phyloP scores from a whole-genome alignment of 1,284 basidiomycete genomes.

The Golubevia pallescens region DNA sequence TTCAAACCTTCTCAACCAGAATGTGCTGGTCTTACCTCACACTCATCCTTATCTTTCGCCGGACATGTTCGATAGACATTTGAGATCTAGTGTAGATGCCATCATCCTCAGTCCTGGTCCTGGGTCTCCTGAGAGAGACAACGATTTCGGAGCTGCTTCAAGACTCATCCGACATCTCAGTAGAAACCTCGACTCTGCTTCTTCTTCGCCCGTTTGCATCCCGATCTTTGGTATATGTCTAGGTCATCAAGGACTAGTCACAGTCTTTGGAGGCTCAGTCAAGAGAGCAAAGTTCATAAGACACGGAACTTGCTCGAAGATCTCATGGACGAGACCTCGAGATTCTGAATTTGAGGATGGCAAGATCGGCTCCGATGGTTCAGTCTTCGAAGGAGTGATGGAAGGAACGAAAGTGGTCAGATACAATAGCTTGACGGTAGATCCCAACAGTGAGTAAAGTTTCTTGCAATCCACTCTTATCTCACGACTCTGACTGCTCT shows the following conservation, averaged over 20 bases:
- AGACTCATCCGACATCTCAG: conserved; percentile 26
- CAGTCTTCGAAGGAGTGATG: too few species aligned
- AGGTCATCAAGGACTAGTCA: conserved; percentile 85
- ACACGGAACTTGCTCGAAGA: conserved; percentile 38
- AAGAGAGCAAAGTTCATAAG: conserved; percentile 26
- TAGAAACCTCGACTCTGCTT: too few species aligned
- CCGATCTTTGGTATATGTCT: conserved; percentile 89
- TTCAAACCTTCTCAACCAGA: too few species aligned
- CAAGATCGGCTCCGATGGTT: too few species aligned
- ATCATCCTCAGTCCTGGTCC: conserved; percentile 58
- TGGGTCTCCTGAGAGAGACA: conserved; percentile 33
- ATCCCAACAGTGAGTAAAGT: conserved; percentile 45
- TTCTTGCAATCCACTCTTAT: too few species aligned
- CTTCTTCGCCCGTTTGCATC: conserved; percentile 64
- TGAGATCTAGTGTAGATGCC: conserved; percentile 51
- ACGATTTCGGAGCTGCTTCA: conserved; percentile 49
- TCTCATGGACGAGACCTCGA: conserved; percentile 11
- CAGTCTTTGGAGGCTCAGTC: conserved; percentile 74
- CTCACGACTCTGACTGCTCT: not conserved
- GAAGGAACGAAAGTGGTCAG: conserved; percentile 76
- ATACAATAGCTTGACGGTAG: conserved; percentile 72
- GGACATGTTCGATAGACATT: conserved; percentile 23
- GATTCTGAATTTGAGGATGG: too few species aligned
- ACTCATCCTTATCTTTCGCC: conserved; percentile 34
- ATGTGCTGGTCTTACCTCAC: conserved; percentile 43